These are phyloP conservation scores for Uronychia setigera DNA, from an alignment of 73 alveolate genomes.

Conservation along the genomic window DNA sequence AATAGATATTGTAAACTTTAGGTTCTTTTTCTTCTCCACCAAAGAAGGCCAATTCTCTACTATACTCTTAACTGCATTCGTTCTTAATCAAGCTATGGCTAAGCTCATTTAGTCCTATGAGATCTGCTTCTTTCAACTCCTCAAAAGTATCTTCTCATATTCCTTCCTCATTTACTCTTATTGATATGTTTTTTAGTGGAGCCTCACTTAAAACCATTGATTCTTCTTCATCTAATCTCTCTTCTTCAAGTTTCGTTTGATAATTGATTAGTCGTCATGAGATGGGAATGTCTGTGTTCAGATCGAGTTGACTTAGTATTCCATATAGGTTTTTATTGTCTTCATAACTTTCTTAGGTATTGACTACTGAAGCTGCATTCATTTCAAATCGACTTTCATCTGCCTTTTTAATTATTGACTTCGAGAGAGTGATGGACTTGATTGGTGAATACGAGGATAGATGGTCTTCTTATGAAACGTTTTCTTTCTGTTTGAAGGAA, in stretches of 20 bases:
- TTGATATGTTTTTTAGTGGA: not conserved
- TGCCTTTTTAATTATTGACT: not conserved
- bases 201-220: not conserved
- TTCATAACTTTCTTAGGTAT: not conserved
- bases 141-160: too few relatives aligned
- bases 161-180: not conserved
- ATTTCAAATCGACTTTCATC: too few relatives aligned
- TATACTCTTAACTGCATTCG: too few relatives aligned
- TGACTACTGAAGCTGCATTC: too few relatives aligned
- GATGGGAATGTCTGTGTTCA: too few relatives aligned
- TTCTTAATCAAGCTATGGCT: too few relatives aligned
- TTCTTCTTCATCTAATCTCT: not conserved
- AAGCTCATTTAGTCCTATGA: too few relatives aligned
- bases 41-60: too few relatives aligned
- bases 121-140: too few relatives aligned
- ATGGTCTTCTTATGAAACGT: not conserved
- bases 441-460: not conserved
- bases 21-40: too few relatives aligned
- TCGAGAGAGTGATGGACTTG: not conserved
- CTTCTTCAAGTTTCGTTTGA: not conserved
- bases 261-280: too few relatives aligned
- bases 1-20: too few relatives aligned
- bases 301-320: not conserved
- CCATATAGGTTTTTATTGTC: not conserved
- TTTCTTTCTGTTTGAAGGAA: not conserved